Evolutionary conservation across 139 green algal genomes (phyloP).

Genomic region (Chlamydomonas sp.): DNA sequence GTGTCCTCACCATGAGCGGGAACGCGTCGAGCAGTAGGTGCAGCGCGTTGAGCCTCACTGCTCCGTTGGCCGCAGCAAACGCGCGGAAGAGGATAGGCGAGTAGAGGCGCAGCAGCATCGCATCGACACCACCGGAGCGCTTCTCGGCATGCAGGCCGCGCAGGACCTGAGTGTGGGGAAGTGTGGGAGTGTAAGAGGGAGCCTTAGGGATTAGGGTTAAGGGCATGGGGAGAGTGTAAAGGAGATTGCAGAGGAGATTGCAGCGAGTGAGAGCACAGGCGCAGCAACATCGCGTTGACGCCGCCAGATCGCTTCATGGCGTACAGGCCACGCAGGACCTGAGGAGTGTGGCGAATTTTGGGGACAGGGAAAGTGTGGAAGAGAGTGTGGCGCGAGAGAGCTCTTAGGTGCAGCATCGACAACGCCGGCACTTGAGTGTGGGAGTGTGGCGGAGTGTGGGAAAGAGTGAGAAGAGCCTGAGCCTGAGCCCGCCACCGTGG

Average conservation of each 20-base stretch:
- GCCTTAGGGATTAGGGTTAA: too few species aligned
- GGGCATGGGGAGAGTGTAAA: too few species aligned
- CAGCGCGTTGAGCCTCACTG: conserved; percentile 66
- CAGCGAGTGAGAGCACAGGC: conserved; percentile 37
- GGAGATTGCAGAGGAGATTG: neutral
- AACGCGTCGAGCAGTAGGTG: conserved; percentile 68
- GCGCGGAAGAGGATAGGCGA: conserved; percentile 70
- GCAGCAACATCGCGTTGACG: conserved; percentile 61
- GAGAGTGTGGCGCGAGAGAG: too few species aligned
- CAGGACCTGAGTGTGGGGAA: conserved; percentile 33
- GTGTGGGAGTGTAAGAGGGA: neutral
- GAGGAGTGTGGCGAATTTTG: too few species aligned
- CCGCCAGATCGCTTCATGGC: conserved; percentile 38
- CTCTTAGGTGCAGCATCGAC: too few species aligned
- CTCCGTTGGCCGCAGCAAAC: conserved; percentile 58
- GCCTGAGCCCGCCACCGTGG: too few species aligned
- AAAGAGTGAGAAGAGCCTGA: too few species aligned
- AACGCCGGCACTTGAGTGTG: too few species aligned
- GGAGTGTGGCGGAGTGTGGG: too few species aligned
- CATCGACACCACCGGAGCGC: conserved; percentile 40
- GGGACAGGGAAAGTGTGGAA: too few species aligned
- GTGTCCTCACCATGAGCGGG: conserved; percentile 59
- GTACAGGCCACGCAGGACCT: conserved; percentile 56
- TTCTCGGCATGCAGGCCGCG: conserved; percentile 55
- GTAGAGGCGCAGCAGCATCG: conserved; percentile 70